Evolutionary conservation across 1,284 basidiomycete species (phyloP).

Genomic region (Heterobasidion irregulare): DNA sequence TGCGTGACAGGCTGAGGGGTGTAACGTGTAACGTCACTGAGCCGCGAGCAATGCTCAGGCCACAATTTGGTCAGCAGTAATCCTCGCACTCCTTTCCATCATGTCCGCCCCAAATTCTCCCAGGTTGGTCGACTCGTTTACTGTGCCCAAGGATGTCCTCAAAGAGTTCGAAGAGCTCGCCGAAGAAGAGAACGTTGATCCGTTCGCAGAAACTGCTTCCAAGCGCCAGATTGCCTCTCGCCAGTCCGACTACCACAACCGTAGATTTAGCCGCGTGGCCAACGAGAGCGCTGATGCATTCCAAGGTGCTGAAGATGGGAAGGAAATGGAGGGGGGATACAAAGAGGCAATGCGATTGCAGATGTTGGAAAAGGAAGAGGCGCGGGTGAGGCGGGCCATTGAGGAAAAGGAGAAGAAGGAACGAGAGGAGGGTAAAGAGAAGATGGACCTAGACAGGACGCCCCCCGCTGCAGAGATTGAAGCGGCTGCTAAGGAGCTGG

Average conservation of each 20-base stretch:
- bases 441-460: slow-evolving; percentile 84
- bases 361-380: slow-evolving; percentile 91
- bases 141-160: slow-evolving; percentile 89
- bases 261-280: slow-evolving; percentile 80
- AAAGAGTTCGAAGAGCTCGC: slow-evolving; percentile 91
- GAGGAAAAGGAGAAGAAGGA: slow-evolving; percentile 83
- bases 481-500: slow-evolving; percentile 60
- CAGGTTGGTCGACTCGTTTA: slow-evolving; percentile 73
- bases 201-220: slow-evolving; percentile 88
- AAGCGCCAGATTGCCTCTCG: slow-evolving; percentile 91
- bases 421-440: slow-evolving; percentile 71
- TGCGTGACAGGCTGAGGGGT: too few relatives aligned
- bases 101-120: slow-evolving; percentile 30
- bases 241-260: slow-evolving; percentile 93
- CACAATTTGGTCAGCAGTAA: background rate
- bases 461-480: slow-evolving; percentile 73
- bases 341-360: slow-evolving; percentile 94
- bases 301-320: slow-evolving; percentile 51
- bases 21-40: background rate
- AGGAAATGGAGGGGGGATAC: slow-evolving; percentile 79
- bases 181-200: slow-evolving; percentile 88
- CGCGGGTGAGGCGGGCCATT: slow-evolving; percentile 75
- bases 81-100: slow-evolving; percentile 3
- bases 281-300: slow-evolving; percentile 78
- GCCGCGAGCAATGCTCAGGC: background rate